phyloP scores from a whole-genome alignment of 192 early-diverging fungal genomes.

The Radiomyces spectabilis region DNA sequence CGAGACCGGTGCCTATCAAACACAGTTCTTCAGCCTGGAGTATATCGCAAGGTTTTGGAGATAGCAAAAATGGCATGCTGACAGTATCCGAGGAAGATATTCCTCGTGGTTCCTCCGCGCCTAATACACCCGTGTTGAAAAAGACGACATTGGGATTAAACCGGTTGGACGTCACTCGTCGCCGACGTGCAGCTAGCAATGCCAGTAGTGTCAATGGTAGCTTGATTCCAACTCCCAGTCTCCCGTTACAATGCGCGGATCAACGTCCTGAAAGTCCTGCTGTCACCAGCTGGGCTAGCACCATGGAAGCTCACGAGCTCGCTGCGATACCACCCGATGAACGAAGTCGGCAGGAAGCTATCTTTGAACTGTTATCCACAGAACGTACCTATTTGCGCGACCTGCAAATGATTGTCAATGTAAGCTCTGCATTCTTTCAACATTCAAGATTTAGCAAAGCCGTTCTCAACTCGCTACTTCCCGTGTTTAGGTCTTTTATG shows the following conservation, averaged over 20 bases:
- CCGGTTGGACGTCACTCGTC: slow-evolving; percentile 4
- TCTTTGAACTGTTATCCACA: slow-evolving; percentile 72
- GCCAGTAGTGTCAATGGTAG: slow-evolving; percentile 5
- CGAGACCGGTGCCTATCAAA: too few species aligned
- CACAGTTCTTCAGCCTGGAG: too few species aligned
- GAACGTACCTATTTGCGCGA: slow-evolving; percentile 70
- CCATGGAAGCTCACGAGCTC: slow-evolving; percentile 36
- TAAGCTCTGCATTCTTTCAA: too few species aligned
- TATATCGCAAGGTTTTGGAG: too few species aligned
- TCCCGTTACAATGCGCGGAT: too few species aligned
- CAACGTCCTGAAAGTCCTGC: slow-evolving; percentile 3
- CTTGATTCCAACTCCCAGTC: too few species aligned
- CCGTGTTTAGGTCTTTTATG: slow-evolving; percentile 48
- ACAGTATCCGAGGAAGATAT: neutral
- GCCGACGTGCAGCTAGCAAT: slow-evolving; percentile 22
- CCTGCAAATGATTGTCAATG: slow-evolving; percentile 65
- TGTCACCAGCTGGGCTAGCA: slow-evolving; percentile 35
- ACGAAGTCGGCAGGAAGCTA: slow-evolving; percentile 72
- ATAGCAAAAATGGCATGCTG: too few species aligned
- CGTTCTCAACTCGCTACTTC: neutral
- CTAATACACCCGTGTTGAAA: slow-evolving; percentile 21
- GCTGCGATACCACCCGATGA: slow-evolving; percentile 50
- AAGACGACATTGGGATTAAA: slow-evolving; percentile 3
- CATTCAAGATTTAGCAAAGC: too few species aligned
- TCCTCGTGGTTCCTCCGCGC: slow-evolving; percentile 15